Evolutionary conservation across 1,139 yeast species (phyloP), one percentile per base, ranked within the genome.

Genomic region (Yamadazyma pseudoaaseri): DNA sequence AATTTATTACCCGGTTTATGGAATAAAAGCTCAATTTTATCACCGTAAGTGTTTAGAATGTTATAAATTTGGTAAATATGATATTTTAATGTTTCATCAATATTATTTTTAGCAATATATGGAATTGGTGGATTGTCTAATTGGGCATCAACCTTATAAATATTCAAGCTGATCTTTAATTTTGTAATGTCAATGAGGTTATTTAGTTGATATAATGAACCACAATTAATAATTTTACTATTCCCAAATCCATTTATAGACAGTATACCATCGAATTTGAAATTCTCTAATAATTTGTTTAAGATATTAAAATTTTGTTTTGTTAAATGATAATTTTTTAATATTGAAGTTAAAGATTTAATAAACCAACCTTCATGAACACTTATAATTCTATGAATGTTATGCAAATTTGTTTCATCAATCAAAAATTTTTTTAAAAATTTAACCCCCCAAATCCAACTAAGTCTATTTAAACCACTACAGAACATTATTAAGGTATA

Each of bases 311-410:
- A 39, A 36, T 57, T 62, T 38, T 60, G 60, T 35, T 50, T 62
- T 8, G 74, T 65, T 11, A 54, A 39, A 35, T 60, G 56, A 37
- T 54, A 62, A 47, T 83, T 85, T 39, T 80, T 69, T 40, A 86
- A 62, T 34, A 87, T 75, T 38, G 86, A 92, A 14, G 86, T 75
- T 23, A 89, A 73, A 0, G 96, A 83, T 47, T 89, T 78, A 12
- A 87, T 76, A 62, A 92, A 77, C 92, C 96, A 89, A 34, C 86
- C 83, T 49, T 90, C 97, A 57, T 92, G 97, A 4, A 92, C 96
- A 26, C 90, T 74, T 45, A 83, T 84, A 3, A 87, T 67, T 48
- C 79, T 81, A 24, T 51, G 42, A 25, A 63, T 67, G 39, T 75
- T 74, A 39, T 75, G 73, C 16, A 47, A 31, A 34, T 73, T 46